These are phyloP conservation scores for Nicotiana knightiana DNA, from an alignment of 257 asterid genomes.

Conservation along the genomic window DNA sequence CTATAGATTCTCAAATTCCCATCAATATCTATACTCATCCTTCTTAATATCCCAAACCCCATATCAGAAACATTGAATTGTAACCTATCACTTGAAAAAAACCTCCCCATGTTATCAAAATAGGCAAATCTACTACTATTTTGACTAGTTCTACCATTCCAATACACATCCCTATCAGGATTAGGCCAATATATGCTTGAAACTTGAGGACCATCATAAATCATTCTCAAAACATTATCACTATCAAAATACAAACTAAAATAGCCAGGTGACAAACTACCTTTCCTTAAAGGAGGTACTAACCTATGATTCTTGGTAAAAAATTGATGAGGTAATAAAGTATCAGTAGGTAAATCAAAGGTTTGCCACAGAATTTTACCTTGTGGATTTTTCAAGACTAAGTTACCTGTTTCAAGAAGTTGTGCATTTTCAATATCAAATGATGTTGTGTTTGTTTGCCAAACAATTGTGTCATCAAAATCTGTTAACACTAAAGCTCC, in stretches of 20 bases:
- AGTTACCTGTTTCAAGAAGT: slow-evolving; percentile 52
- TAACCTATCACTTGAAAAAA: slow-evolving; percentile 49
- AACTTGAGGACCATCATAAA: slow-evolving; percentile 52
- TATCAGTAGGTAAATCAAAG: slow-evolving; percentile 55
- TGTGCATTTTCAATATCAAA: slow-evolving; percentile 23
- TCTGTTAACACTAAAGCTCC: slow-evolving; percentile 30
- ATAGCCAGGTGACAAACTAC: slow-evolving; percentile 43
- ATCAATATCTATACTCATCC: slow-evolving; percentile 53
- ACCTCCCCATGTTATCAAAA: slow-evolving; percentile 44
- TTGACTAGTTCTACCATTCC: slow-evolving; percentile 49
- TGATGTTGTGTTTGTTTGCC: slow-evolving; percentile 23
- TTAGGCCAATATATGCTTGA: slow-evolving; percentile 62
- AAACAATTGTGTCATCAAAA: slow-evolving; percentile 26
- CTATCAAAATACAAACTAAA: slow-evolving; percentile 52
- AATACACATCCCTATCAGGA: slow-evolving; percentile 27
- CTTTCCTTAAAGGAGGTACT: slow-evolving; percentile 37
- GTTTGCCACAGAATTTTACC: slow-evolving; percentile 56
- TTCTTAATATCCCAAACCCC: slow-evolving; percentile 48
- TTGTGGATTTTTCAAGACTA: slow-evolving; percentile 30
- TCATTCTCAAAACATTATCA: slow-evolving; percentile 49
- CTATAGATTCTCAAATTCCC: slow-evolving; percentile 67
- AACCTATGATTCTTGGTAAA: slow-evolving; percentile 50
- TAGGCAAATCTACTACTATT: slow-evolving; percentile 57
- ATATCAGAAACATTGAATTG: slow-evolving; percentile 42
- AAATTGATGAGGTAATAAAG: slow-evolving; percentile 52